Evolutionary conservation across 495 filamentous ascomycete species (phyloP), one percentile per base, ranked within the genome.

Genomic region (Penicillium diatomitis): DNA sequence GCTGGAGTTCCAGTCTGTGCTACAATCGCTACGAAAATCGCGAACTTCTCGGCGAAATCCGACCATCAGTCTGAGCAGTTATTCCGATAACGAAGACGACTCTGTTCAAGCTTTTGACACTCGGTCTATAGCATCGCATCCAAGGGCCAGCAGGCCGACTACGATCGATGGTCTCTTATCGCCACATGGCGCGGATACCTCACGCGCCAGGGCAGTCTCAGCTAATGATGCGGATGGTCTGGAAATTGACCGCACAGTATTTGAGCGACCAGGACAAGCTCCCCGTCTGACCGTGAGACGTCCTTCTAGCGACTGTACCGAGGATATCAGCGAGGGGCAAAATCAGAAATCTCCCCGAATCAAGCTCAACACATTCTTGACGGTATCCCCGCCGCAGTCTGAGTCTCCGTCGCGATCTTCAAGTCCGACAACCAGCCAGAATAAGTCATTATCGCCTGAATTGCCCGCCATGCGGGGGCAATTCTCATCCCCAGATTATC

Each of bases 1-100:
- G 4, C 69, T 99, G 46, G 94, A 99, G 65, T 99, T 99, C 57
- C 81, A 88, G 50, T 88, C 90, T 3, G 85, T 96, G 8, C 72
- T 99, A 41, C 83, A 84, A 5, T 86, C 87, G 4, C 67, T 97
- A 41, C 81, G 92, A 54, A 88, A 82, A 55, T 84, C 83, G 32
- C 78, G 85, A 55, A 91, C 86, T 51, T 77, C 85, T 41, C 54
- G 60, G 49, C 78, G 82, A 42, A 72, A 84, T 34, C 70, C 78
- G 12, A 80, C 81, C 8, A 81, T 95, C 33, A 75, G 84, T 53
- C 63, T 80, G 10, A 78, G 86, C 43, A 77, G 85, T 46, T 87
- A 87, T 62, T 88, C 87, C 2, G 83, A 89, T 45, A 80, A 85
- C 37, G 75, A 59, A n/a, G 72, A 69, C 6, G 52, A 64, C 5